Conservation (phyloP, 441 rosid species). For the Hura crepitans region DNA sequence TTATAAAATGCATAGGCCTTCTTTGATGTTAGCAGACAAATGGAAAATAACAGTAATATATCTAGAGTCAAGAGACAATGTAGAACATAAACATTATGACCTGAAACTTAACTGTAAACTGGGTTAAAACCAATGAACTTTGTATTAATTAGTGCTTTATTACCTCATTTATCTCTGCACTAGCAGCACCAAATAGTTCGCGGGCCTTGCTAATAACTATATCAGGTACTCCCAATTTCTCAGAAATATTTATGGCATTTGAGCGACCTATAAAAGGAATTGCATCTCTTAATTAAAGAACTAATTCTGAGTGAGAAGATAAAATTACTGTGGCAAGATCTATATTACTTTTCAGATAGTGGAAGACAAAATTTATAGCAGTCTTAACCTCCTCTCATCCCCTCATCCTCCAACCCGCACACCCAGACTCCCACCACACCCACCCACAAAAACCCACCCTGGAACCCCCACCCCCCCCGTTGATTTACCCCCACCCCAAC, state of each 20-base stretch:
- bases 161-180: slow-evolving; percentile 86
- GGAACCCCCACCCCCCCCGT: too few relatives aligned
- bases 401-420: too few relatives aligned
- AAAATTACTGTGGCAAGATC: not conserved
- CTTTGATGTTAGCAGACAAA: not conserved
- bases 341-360: not conserved
- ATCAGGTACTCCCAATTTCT: slow-evolving; percentile 67
- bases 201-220: slow-evolving; percentile 49
- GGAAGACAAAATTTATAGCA: not conserved
- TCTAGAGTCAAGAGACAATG: not conserved
- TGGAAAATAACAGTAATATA: not conserved
- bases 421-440: too few relatives aligned
- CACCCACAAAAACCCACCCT: too few relatives aligned
- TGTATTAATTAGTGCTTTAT: not conserved
- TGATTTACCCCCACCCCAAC: too few relatives aligned
- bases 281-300: slow-evolving; percentile 13
- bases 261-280: slow-evolving; percentile 61
- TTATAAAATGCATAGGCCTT: not conserved
- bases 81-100: not conserved
- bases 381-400: too few relatives aligned
- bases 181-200: slow-evolving; percentile 66
- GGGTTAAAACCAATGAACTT: not conserved
- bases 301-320: not conserved
- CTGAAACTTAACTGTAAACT: not conserved
- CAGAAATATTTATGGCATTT: slow-evolving; percentile 81